These are phyloP conservation scores for Phytophthora europaea DNA, from an alignment of 352 stramenopile genomes.

Conservation along the genomic window DNA sequence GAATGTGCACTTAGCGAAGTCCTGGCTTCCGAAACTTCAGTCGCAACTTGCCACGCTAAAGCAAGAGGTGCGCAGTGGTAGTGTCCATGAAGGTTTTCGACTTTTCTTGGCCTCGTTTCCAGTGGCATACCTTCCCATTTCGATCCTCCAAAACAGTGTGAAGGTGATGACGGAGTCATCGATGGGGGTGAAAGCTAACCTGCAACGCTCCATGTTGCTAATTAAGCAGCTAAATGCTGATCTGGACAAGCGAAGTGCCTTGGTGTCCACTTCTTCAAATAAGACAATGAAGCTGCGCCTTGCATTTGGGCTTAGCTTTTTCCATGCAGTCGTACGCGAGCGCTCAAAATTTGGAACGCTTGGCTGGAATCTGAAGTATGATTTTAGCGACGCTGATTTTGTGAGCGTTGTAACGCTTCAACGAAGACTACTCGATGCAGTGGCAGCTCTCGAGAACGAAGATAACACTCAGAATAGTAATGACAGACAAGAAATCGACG, in stretches of 20 bases:
- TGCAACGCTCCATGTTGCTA: constrained; percentile 73
- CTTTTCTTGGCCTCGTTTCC: constrained; percentile 81
- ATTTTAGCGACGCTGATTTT: constrained; percentile 86
- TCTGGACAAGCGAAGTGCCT: neutral
- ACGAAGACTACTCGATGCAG: constrained; percentile 49
- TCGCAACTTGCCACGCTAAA: constrained; percentile 47
- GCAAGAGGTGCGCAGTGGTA: constrained; percentile 35
- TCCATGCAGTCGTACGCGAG: constrained; percentile 83
- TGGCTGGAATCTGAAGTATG: constrained; percentile 83
- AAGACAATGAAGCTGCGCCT: constrained; percentile 57
- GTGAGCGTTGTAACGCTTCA: constrained; percentile 75
- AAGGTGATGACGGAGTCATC: constrained; percentile 87
- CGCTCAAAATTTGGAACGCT: constrained; percentile 79
- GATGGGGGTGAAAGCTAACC: constrained; percentile 76
- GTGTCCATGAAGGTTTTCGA: constrained; percentile 68
- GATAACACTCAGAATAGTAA: neutral
- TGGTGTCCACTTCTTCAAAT: neutral
- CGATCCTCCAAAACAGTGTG: constrained; percentile 77
- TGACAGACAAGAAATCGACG: neutral
- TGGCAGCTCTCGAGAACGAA: neutral
- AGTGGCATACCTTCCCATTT: constrained; percentile 74
- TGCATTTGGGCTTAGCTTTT: constrained; percentile 81
- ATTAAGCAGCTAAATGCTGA: constrained; percentile 24
- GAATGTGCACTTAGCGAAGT: constrained; percentile 83
- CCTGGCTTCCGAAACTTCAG: constrained; percentile 80